Evolutionary conservation across 2,329 filamentous ascomycete genomes (phyloP).

Genomic region (Aspergillus viridinutans): DNA sequence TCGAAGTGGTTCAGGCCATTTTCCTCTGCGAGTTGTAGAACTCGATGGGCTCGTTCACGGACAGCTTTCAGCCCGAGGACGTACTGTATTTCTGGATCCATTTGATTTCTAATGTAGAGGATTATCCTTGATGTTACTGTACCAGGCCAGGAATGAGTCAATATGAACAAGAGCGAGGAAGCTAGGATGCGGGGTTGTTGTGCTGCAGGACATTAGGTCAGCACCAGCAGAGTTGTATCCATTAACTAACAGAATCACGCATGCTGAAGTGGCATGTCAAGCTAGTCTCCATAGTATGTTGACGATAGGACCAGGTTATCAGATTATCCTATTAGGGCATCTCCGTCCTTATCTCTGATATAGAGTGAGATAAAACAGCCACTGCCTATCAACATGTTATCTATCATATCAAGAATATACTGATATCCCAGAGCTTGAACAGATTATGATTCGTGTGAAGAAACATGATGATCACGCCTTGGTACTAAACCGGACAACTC

Average conservation of each 20-base stretch:
- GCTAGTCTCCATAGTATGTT: too few relatives aligned
- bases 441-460: too few relatives aligned
- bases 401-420: neutral
- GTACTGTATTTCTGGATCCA: slow-evolving; percentile 22
- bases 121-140: neutral
- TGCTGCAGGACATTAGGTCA: neutral
- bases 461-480: neutral
- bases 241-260: neutral
- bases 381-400: neutral
- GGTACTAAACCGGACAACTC: neutral
- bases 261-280: neutral
- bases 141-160: neutral
- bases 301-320: too few relatives aligned
- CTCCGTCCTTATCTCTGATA: neutral
- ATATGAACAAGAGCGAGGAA: neutral
- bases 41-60: slow-evolving; percentile 22
- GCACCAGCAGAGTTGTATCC: neutral
- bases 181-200: neutral
- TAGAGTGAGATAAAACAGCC: neutral
- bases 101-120: neutral
- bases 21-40: slow-evolving; percentile 35
- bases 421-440: too few relatives aligned
- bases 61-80: slow-evolving; percentile 28
- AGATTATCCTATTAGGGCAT: neutral
- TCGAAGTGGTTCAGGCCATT: slow-evolving; percentile 42